Evolutionary conservation across 305 asterid genomes (phyloP).

Genomic region (Stenogyne calaminthoides): DNA sequence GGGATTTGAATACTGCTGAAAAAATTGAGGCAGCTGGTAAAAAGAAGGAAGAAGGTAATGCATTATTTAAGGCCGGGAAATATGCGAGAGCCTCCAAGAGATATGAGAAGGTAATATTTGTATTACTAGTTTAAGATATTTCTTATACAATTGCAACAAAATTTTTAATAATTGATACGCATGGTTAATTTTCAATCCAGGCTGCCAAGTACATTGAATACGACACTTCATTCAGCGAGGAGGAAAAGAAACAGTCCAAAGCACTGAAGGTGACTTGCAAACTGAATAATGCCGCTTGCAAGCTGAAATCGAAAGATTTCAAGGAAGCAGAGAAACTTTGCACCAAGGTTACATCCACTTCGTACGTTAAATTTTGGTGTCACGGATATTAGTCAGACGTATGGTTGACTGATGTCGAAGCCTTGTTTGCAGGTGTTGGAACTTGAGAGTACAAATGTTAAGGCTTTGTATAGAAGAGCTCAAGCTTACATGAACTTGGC

Average conservation of each 20-base stretch:
- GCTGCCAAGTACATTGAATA: constrained; percentile 62
- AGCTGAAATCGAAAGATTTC: constrained; percentile 65
- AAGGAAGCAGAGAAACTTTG: constrained; percentile 68
- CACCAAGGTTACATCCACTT: constrained; percentile 45
- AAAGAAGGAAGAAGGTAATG: constrained; percentile 87
- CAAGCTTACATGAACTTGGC: constrained; percentile 65
- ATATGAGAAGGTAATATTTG: constrained; percentile 67
- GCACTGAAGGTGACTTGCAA: constrained; percentile 61
- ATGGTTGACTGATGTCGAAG: neutral
- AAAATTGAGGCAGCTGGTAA: constrained; percentile 79
- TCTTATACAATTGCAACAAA: no score
- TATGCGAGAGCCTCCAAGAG: constrained; percentile 72
- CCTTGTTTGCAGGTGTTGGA: constrained; percentile 72
- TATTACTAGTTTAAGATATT: neutral
- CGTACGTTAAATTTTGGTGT: neutral
- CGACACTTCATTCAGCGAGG: constrained; percentile 65
- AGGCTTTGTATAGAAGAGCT: constrained; percentile 76
- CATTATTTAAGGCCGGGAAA: constrained; percentile 72
- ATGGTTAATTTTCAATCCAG: constrained; percentile 33
- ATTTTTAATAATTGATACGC: neutral
- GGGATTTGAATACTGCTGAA: constrained; percentile 84
- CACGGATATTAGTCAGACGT: neutral
- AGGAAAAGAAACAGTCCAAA: constrained; percentile 67
- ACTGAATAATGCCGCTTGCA: constrained; percentile 75
- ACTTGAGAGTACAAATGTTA: constrained; percentile 60